Conservation (phyloP, 2,329 filamentous ascomycete species). For the Exserohilum rostratum region DNA sequence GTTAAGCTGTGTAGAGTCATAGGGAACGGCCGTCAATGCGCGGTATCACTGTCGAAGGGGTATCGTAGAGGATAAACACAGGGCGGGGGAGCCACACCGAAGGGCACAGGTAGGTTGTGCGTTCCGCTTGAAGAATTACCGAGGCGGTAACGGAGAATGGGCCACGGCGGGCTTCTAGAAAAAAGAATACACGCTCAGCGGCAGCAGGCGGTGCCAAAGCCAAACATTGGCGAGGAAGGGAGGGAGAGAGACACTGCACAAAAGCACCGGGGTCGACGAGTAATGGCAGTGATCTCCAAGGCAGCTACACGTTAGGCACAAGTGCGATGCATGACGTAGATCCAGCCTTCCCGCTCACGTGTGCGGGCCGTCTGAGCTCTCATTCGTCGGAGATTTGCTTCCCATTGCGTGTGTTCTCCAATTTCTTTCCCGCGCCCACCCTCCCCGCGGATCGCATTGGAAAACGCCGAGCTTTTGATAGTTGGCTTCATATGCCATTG, state of each 20-base stretch:
- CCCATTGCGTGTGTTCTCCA: constrained; percentile 16
- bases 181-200: constrained; percentile 28
- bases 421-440: constrained; percentile 13
- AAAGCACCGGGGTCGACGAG: constrained; percentile 24
- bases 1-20: constrained; percentile 42
- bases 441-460: constrained; percentile 6
- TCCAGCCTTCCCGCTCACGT: constrained; percentile 31
- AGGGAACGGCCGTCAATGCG: constrained; percentile 28
- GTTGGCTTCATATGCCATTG: not conserved
- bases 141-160: constrained; percentile 12
- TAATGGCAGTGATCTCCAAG: constrained; percentile 38
- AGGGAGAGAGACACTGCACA: constrained; percentile 19
- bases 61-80: constrained; percentile 36
- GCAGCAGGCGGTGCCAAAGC: constrained; percentile 22
- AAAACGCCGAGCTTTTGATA: not conserved
- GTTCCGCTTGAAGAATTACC: constrained; percentile 27
- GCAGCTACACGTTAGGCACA: constrained; percentile 37
- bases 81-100: constrained; percentile 24
- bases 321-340: constrained; percentile 46
- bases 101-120: constrained; percentile 24
- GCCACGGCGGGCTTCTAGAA: constrained; percentile 29
- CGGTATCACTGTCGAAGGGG: constrained; percentile 22
- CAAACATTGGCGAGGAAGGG: constrained; percentile 20
- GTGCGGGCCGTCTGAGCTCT: constrained; percentile 29
- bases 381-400: constrained; percentile 29